Percentiles rank a stretch among this genome's conserved stretches.
These are phyloP conservation scores for Pyrus hybrid DNA, from an alignment of 331 rosid species.

Conservation along the genomic window DNA sequence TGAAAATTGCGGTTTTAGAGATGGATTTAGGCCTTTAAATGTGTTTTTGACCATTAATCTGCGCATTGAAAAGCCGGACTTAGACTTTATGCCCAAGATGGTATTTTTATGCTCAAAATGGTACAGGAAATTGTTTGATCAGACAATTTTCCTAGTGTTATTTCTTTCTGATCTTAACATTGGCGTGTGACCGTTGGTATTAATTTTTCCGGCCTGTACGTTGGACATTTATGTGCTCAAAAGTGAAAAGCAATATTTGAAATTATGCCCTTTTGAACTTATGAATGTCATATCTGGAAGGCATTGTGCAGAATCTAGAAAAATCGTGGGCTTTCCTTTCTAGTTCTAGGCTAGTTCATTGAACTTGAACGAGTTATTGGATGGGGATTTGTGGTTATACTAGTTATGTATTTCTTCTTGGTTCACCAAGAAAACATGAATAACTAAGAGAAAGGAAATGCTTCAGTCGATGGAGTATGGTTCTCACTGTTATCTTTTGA, in stretches of 20 bases:
- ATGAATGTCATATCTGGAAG: not conserved
- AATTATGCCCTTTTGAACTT: not conserved
- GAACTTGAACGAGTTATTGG: not conserved
- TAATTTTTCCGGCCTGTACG: not conserved
- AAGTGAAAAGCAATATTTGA: not conserved
- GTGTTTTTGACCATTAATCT: not conserved
- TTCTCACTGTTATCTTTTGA: not conserved
- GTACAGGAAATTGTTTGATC: not conserved
- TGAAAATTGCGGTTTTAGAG: not conserved
- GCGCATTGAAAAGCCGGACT: not conserved
- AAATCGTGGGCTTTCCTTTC: not conserved
- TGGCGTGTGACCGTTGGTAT: not conserved
- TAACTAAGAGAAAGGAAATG: not conserved
- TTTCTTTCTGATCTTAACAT: not conserved
- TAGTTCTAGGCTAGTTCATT: not conserved
- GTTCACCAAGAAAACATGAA: not conserved
- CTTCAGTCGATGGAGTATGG: constrained; percentile 9
- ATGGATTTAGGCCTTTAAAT: not conserved
- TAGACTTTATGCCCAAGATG: not conserved
- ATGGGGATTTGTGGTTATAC: not conserved
- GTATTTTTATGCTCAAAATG: not conserved
- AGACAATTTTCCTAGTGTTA: not conserved
- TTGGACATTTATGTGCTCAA: not conserved
- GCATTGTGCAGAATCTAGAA: not conserved
- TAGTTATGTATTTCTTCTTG: not conserved